Base-by-base conservation (phyloP, 179 eudicot species). In the Spergularia azorica region DNA sequence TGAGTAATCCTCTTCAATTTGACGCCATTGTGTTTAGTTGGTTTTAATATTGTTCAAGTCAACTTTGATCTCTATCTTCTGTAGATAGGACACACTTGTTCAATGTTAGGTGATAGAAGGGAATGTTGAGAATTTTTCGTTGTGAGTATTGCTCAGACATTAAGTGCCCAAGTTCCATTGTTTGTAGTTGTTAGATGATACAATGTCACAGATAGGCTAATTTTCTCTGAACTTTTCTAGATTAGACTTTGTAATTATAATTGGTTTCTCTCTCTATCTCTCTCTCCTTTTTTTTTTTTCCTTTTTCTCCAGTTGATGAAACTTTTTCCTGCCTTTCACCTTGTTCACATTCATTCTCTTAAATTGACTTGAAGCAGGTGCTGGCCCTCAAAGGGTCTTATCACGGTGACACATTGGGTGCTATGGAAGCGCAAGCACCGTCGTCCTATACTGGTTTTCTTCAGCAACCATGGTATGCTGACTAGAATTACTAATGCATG, bases 341-440 rank as follows among this genome's bases (percentile, higher is more conserved):
- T 67, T 79, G 41, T 17, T 41, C 59, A 56, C 55, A 50, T 39
- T 60, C 20, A 32, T 36, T 74, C 16, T 26, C 55, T 74, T 48
- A 21, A n/a, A 57, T 74, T 51, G 18, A 15, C 36, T 9, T 74
- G 17, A 77, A 65, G 74, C 76, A 95, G 99, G 99, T 95, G 38
- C 71, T 95, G 67, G 99, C 95, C 75, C 97, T 95, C 72, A 88
- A 73, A 74, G 99, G 99, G 80, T 93, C 98, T 76, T 95, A 95
- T 80, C 99, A 95, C 79, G 99, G 99, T 80, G 99, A 95, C 81
- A 95, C 99, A 38, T 84, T 95, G 85, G 99, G 99, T 70, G 99
- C 99, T 48, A 95, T 95, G 99, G 99, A 95, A 88, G 99, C 99
- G 65, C 99, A 93, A 77, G 92, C 99, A 71, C 98, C 99, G 18